A percentile compares a stretch with the other conserved stretches of the same genome.
Conservation (phyloP, 345 rosid species). For the Nasturtium officinale region DNA sequence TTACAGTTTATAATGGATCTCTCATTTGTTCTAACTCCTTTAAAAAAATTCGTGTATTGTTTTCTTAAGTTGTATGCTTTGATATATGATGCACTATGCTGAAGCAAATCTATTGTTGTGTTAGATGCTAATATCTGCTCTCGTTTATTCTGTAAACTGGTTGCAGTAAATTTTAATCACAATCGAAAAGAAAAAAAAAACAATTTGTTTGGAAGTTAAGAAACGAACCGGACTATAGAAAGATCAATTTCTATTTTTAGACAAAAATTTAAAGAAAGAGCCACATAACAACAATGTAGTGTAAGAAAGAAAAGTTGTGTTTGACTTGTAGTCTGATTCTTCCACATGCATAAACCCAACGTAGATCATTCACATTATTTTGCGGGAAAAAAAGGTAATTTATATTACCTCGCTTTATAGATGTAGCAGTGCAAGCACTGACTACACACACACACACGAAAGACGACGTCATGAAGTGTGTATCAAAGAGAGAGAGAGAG, state of each 20-base stretch:
- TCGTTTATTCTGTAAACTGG: not conserved
- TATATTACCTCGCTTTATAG: no score
- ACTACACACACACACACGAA: no score
- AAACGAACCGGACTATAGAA: not conserved
- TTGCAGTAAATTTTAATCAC: not conserved
- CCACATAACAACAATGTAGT: not conserved
- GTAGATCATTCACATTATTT: not conserved
- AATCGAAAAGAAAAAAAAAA: not conserved
- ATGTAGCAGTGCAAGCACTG: no score
- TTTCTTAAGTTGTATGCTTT: not conserved
- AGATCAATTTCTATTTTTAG: not conserved
- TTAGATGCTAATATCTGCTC: not conserved
- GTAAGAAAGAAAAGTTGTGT: not conserved
- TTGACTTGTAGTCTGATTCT: not conserved
- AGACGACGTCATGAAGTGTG: no score
- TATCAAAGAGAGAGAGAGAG: no score
- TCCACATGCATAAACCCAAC: not conserved
- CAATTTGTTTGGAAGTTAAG: not conserved
- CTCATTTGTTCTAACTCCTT: not conserved
- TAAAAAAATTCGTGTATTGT: not conserved
- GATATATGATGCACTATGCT: not conserved
- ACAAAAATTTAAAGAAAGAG: not conserved
- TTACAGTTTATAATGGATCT: slow-evolving; percentile 17
- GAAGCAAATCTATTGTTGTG: not conserved
- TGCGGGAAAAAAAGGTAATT: not conserved